A percentile compares a stretch with the other conserved stretches of the same genome.
Evolutionary conservation across 805 yeast genomes (phyloP).

Genomic region (Saccharomycopsis fibuligera): DNA sequence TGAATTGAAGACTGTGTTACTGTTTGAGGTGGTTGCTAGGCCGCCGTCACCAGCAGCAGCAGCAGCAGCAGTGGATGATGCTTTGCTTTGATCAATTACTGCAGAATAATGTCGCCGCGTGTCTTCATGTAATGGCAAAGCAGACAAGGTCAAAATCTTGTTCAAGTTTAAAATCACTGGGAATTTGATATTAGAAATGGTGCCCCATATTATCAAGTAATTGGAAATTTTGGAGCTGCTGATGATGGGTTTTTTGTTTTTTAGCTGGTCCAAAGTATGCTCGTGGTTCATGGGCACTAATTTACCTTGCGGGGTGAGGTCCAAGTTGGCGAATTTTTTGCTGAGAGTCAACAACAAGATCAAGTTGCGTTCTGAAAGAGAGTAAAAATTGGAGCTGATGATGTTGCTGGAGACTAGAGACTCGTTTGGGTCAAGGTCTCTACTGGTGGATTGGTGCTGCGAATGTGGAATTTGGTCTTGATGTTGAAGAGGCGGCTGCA

Average conservation of each 20-base stretch:
- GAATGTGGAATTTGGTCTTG: too few relatives aligned
- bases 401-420: slow-evolving; percentile 14
- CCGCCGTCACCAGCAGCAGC: neutral
- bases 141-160: slow-evolving; percentile 16
- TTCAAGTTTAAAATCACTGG: slow-evolving; percentile 21
- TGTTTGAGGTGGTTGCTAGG: neutral
- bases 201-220: slow-evolving; percentile 22
- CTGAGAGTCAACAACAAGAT: slow-evolving; percentile 19
- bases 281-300: neutral
- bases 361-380: slow-evolving; percentile 21
- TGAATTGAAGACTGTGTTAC: slow-evolving; percentile 26
- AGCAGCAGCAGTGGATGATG: neutral
- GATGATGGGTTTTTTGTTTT: slow-evolving; percentile 7
- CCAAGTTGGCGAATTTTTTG: slow-evolving; percentile 19
- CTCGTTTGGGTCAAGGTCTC: neutral
- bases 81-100: neutral
- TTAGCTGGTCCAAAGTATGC: neutral
- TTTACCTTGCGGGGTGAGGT: slow-evolving; percentile 1
- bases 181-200: slow-evolving; percentile 22
- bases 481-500: too few relatives aligned
- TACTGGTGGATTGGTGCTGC: neutral
- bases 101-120: too few relatives aligned
- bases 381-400: slow-evolving; percentile 20
- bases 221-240: slow-evolving; percentile 17
- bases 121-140: neutral